These are phyloP conservation scores for Marchantia paleacea DNA, from an alignment of 225 moss, liverwort and hornwort genomes.

Conservation along the genomic window DNA sequence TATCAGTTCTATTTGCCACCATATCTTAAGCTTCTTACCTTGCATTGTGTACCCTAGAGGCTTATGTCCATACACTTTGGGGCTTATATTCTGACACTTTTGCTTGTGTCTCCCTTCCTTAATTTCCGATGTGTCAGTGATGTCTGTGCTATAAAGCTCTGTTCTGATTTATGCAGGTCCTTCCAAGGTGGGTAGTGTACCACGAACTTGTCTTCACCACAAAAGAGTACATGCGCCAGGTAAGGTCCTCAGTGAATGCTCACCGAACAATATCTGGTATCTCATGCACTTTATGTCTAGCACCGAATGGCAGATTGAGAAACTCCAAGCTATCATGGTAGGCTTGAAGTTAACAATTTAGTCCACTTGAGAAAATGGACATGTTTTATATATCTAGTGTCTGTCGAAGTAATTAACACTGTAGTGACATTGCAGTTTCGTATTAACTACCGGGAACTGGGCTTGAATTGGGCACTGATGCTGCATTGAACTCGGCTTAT, in stretches of 20 bases:
- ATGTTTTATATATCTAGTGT: too few species aligned
- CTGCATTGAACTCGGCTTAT: neutral
- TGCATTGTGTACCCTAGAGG: neutral
- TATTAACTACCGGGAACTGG: neutral
- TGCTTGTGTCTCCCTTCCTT: neutral
- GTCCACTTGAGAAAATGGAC: too few species aligned
- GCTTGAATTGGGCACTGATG: neutral
- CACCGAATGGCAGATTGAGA: too few species aligned
- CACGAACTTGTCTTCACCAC: conserved; percentile 91
- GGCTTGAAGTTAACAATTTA: too few species aligned
- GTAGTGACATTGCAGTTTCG: neutral
- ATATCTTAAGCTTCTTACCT: neutral
- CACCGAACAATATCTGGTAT: too few species aligned
- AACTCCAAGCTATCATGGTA: too few species aligned
- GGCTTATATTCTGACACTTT: neutral
- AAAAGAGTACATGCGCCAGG: conserved; percentile 98
- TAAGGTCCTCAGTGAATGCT: neutral
- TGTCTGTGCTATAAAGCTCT: neutral
- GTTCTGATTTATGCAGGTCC: conserved; percentile 23
- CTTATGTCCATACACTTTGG: neutral
- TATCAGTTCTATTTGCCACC: neutral
- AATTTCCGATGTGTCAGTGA: neutral
- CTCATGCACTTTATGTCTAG: too few species aligned
- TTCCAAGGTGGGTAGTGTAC: conserved; percentile 88
- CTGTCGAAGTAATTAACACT: too few species aligned